Evolutionary conservation across 169 alveolate genomes (phyloP), one percentile per base, ranked within the genome.

Genomic region (Perkinsus olseni): DNA sequence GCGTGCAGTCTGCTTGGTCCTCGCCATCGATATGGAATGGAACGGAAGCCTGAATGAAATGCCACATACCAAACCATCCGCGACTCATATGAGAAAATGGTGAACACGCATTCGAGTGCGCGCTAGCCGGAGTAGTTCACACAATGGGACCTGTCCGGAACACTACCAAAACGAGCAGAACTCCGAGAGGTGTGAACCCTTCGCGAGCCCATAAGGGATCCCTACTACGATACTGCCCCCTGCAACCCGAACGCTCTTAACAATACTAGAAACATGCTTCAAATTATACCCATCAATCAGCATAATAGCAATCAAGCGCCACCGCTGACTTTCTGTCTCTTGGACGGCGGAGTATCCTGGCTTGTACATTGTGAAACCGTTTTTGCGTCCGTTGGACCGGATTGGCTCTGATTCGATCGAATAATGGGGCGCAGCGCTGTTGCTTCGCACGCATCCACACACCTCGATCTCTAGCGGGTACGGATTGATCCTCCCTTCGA

Each of bases 1-100:
- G 92, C 99, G 97, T 93, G 99, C 99, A 82, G 99, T 98, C 96
- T 98, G 99, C 97, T 98, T 98, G 82, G 99, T 98, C 95, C 99
- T 96, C 95, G 99, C 99, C 99, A 98, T 98, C 11, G 50, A 40
- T 40, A 40, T 11, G 50, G 50, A 40, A 11, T 3, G 11, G 3
- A 6, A 6, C 11, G 11, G 11, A 6, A 40, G 50, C 50, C 50
- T 40, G 50, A 40, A 40, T 6, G 11, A 6, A 6, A 40, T 11
- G n/a, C 50, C 50, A 40, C 50, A 40, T 40, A 40, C 50, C 50
- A 40, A 3, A 40, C 50, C 50, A 40, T 40, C 21, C 3, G 11
- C 50, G 11, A 3, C 3, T 40, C 50, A 40, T 40, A n/a, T n/a
- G n/a, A n/a, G n/a, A n/a, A n/a, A n/a, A n/a, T n/a, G n/a, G n/a